These are phyloP conservation scores for Aureobasidium sp. DNA, from an alignment of 2,329 filamentous ascomycete species.

Conservation along the genomic window DNA sequence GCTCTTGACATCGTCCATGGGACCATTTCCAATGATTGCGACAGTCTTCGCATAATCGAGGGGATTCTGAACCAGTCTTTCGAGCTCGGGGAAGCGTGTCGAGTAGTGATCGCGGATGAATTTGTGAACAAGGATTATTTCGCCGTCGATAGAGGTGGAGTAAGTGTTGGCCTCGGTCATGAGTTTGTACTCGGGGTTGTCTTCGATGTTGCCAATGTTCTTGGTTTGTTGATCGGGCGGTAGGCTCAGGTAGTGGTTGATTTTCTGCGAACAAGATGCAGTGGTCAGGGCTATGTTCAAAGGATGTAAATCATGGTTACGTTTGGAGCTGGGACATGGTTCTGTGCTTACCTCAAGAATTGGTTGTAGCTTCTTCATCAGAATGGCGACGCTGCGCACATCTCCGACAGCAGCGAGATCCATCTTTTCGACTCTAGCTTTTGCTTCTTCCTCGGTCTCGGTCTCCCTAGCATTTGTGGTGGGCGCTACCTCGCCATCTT, in stretches of 20 bases:
- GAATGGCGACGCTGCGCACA: slow-evolving; percentile 67
- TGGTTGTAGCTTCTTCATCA: slow-evolving; percentile 77
- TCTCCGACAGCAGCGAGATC: slow-evolving; percentile 66
- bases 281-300: slow-evolving; percentile 62
- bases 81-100: slow-evolving; percentile 84
- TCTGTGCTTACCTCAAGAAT: slow-evolving; percentile 67
- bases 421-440: slow-evolving; percentile 78
- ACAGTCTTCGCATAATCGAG: slow-evolving; percentile 95
- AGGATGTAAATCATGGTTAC: slow-evolving; percentile 55
- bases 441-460: slow-evolving; percentile 62
- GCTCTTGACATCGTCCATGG: slow-evolving; percentile 78
- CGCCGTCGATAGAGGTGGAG: slow-evolving; percentile 87
- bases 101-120: slow-evolving; percentile 96
- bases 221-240: slow-evolving; percentile 57
- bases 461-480: slow-evolving; percentile 46
- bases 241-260: slow-evolving; percentile 66
- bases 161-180: slow-evolving; percentile 82
- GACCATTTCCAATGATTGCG: slow-evolving; percentile 84
- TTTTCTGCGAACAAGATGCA: slow-evolving; percentile 60
- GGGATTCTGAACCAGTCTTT: slow-evolving; percentile 81
- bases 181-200: slow-evolving; percentile 85
- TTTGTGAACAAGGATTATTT: slow-evolving; percentile 90
- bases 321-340: slow-evolving; percentile 22
- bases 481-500: slow-evolving; percentile 52
- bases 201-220: slow-evolving; percentile 75